These are phyloP conservation scores for Pseudocercospora eumusae DNA, from an alignment of 2,329 filamentous ascomycete species.

Conservation along the genomic window DNA sequence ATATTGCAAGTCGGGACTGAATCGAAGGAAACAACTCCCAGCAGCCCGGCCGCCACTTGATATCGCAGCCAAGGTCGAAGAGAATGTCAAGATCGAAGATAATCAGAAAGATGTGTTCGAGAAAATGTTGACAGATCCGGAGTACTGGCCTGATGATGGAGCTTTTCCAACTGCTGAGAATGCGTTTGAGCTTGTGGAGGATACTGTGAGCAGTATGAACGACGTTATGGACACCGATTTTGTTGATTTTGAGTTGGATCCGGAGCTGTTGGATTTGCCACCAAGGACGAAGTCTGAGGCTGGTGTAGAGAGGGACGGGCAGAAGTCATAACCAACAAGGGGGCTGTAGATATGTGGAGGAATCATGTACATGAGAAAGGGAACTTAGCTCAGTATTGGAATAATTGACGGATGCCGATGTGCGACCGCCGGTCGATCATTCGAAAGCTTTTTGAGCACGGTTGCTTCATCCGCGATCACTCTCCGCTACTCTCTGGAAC, in stretches of 20 bases:
- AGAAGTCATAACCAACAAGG: background rate
- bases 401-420: background rate
- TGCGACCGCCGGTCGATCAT: too few relatives aligned
- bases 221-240: conserved; percentile 1
- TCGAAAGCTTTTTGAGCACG: too few relatives aligned
- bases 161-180: conserved; percentile 1
- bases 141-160: conserved; percentile 19
- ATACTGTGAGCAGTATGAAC: conserved; percentile 1
- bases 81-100: background rate
- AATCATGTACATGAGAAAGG: background rate
- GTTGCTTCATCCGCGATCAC: background rate
- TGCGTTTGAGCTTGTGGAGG: background rate
- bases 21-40: conserved; percentile 19
- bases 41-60: conserved; percentile 11
- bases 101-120: conserved; percentile 17
- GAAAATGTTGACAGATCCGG: conserved; percentile 19
- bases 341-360: background rate
- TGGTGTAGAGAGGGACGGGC: background rate
- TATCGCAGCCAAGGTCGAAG: conserved; percentile 18
- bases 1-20: conserved; percentile 34
- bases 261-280: background rate
- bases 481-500: conserved; percentile 8
- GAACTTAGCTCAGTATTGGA: background rate
- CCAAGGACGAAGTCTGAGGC: background rate
- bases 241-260: background rate